phyloP scores from a whole-genome alignment of 1,139 yeast genomes.

The Candida sp. region DNA sequence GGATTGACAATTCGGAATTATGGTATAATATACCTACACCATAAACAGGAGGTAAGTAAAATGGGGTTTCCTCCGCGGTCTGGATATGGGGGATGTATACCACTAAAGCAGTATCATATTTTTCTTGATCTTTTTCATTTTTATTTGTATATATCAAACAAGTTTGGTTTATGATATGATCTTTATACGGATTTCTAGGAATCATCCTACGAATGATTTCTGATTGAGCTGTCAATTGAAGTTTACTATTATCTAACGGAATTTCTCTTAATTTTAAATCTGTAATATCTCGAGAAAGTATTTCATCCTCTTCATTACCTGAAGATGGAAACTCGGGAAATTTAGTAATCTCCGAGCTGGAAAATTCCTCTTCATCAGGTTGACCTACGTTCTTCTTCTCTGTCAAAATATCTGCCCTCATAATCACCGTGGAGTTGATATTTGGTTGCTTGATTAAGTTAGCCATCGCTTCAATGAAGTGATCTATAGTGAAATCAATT shows the following conservation, averaged over 20 bases:
- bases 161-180: slow-evolving; percentile 79
- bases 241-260: slow-evolving; percentile 28
- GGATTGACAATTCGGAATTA: slow-evolving; percentile 61
- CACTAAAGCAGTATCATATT: slow-evolving; percentile 48
- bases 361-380: slow-evolving; percentile 29
- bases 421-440: slow-evolving; percentile 85
- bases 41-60: slow-evolving; percentile 78
- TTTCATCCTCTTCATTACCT: slow-evolving; percentile 24
- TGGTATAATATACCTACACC: slow-evolving; percentile 75
- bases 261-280: slow-evolving; percentile 52
- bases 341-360: slow-evolving; percentile 29
- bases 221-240: slow-evolving; percentile 35
- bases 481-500: slow-evolving; percentile 43
- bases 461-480: slow-evolving; percentile 75
- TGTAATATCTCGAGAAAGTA: slow-evolving; percentile 47
- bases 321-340: slow-evolving; percentile 31
- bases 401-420: slow-evolving; percentile 79
- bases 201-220: slow-evolving; percentile 75
- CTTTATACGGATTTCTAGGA: slow-evolving; percentile 88
- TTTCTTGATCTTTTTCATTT: slow-evolving; percentile 10
- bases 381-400: slow-evolving; percentile 46
- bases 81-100: slow-evolving; percentile 75
- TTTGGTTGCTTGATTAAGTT: slow-evolving; percentile 84
- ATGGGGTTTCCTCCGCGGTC: slow-evolving; percentile 67
- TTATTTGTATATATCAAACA: slow-evolving; percentile 49